phyloP scores from a whole-genome alignment of 2,329 filamentous ascomycete species.

The Aspergillus calidoustus region DNA sequence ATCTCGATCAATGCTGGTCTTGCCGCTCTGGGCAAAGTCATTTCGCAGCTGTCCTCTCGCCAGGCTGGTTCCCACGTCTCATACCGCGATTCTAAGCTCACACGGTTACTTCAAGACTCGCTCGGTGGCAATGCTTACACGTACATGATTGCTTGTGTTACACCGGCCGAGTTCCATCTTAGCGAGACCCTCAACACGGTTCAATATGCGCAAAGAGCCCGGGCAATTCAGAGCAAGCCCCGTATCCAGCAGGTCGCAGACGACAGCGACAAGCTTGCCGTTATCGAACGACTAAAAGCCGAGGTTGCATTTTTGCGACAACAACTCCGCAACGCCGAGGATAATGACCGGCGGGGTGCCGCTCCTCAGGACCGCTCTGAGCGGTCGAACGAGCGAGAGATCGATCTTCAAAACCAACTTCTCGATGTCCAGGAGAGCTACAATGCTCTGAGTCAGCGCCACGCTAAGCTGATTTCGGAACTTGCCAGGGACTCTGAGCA shows the following conservation, averaged over 20 bases:
- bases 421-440: slow-evolving; percentile 95
- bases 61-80: slow-evolving; percentile 89
- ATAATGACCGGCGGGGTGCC: slow-evolving; percentile 61
- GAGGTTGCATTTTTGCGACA: slow-evolving; percentile 93
- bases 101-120: slow-evolving; percentile 92
- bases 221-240: slow-evolving; percentile 96
- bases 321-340: slow-evolving; percentile 85
- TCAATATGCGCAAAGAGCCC: slow-evolving; percentile 92
- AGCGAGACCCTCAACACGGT: slow-evolving; percentile 98
- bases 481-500: slow-evolving; percentile 82
- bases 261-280: slow-evolving; percentile 88
- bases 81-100: slow-evolving; percentile 97
- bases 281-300: slow-evolving; percentile 90
- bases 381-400: slow-evolving; percentile 80
- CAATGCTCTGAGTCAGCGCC: slow-evolving; percentile 83
- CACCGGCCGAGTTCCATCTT: slow-evolving; percentile 92
- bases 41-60: slow-evolving; percentile 93
- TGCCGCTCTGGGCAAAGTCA: slow-evolving; percentile 94
- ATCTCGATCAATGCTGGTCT: slow-evolving; percentile 98
- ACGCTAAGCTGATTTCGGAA: slow-evolving; percentile 93
- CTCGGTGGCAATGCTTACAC: slow-evolving; percentile 96
- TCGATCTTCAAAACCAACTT: slow-evolving; percentile 90
- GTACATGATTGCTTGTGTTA: slow-evolving; percentile 99
- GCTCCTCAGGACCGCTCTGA: slow-evolving; percentile 73
- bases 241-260: slow-evolving; percentile 89